Conservation (phyloP, 1,284 basidiomycete genomes). For the Ceratobasidium sp. region DNA sequence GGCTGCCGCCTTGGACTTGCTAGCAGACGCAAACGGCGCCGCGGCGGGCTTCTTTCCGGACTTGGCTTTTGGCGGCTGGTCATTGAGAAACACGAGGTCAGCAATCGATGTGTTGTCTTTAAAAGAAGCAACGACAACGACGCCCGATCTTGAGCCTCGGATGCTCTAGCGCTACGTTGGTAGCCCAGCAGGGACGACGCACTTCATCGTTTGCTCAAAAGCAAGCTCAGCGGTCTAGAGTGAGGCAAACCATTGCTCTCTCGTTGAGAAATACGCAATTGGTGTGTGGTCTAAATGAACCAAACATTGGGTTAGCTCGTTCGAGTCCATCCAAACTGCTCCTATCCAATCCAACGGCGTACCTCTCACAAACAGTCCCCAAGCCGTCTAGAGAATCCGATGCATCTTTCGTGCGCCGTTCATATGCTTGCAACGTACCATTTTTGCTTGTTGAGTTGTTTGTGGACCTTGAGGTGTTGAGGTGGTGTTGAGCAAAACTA, state of each 20-base stretch:
- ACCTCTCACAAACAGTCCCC: conserved; percentile 24
- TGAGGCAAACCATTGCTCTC: conserved; percentile 10
- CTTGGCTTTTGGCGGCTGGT: conserved; percentile 78
- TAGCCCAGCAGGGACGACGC: conserved; percentile 34
- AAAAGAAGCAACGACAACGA: conserved; percentile 21
- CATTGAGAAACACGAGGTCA: conserved; percentile 65
- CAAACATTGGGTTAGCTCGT: neutral
- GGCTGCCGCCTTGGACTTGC: conserved; percentile 73
- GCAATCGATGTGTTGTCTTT: conserved; percentile 18
- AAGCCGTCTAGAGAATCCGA: conserved; percentile 5
- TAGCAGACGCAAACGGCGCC: conserved; percentile 76
- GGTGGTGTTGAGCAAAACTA: neutral
- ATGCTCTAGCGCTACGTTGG: conserved; percentile 34
- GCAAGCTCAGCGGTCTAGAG: conserved; percentile 29
- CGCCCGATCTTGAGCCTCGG: conserved; percentile 34
- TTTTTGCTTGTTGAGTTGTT: conserved; percentile 11
- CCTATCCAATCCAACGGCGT: conserved; percentile 1
- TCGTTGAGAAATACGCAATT: neutral
- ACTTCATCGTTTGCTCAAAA: conserved; percentile 17
- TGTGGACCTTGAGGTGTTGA: conserved; percentile 15
- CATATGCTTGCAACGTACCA: conserved; percentile 7
- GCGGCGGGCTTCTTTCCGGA: conserved; percentile 80
- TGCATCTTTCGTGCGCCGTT: neutral
- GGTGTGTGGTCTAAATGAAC: neutral
- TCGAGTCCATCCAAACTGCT: neutral